Base-by-base conservation (phyloP, 2,329 filamentous ascomycete genomes). In the Truncatella angustata region DNA sequence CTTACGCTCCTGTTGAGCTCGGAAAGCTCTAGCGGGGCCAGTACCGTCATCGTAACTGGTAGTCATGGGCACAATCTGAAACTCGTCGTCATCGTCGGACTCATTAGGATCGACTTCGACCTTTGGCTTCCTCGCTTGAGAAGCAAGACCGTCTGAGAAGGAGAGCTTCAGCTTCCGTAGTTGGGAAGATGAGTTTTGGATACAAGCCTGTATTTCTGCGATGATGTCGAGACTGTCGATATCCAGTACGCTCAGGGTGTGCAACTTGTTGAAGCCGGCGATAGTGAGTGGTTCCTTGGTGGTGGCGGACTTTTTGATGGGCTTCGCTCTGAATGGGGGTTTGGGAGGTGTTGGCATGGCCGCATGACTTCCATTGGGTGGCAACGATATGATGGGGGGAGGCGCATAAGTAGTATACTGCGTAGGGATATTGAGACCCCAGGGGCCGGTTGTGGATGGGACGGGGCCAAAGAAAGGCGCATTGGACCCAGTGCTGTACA, bases 151-250 rank as follows among this genome's bases (percentile, higher is more conserved):
- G 30, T 79, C 72, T 0, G 83, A 86, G 53, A 87, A 77, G 4
- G 84, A 86, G 12, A 87, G 65, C 47, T 78, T 74, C 23, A 87
- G 66, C 42, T 78, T 74, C 20, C 70, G 76, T 20, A 87, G 68
- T 0, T 80, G 81, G 1, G 76, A 71, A 2, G 77, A 73, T 1
- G 78, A 85, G 56, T 79, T 79, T 10, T 70, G 71, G 21, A 87
- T 67, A 58, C 81, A 85, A 4, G 71, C 60, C 55, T 75, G 78
- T 54, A 87, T 71, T 64, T 86, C 84, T 2, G 72, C 64, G 11
- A 84, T 60, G 28, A 81, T 70, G 30, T 84, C 79, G 4, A 85
- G 68, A 24, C 68, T 74, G 54, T 86, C 83, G 49, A 87, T 84
- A 55, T 87, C 83, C 30, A 86, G 69, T 5, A 86, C 69, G 4